Evolutionary conservation across 1,139 yeast genomes (phyloP).

Genomic region (Debaryomyces fabryi): DNA sequence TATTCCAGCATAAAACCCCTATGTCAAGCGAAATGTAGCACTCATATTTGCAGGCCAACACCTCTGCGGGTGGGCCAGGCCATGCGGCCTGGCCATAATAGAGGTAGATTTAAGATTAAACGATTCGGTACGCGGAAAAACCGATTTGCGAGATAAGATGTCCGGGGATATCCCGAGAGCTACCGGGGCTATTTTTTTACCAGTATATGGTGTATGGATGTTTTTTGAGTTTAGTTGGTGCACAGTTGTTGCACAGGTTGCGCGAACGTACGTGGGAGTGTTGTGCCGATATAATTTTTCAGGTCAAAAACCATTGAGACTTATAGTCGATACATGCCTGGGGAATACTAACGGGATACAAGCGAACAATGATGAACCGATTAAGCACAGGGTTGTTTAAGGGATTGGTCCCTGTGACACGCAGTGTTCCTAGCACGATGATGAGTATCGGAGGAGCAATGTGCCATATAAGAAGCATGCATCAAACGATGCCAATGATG

Average conservation of each 20-base stretch:
- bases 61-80: too few species aligned
- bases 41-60: background rate
- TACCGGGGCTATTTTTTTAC: background rate
- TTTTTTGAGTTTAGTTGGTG: too few species aligned
- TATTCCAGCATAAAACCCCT: background rate
- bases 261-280: background rate
- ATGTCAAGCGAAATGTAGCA: background rate
- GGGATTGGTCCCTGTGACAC: background rate
- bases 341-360: background rate
- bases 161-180: background rate
- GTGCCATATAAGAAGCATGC: slow-evolving; percentile 6
- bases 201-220: too few species aligned
- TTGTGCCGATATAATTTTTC: slow-evolving; percentile 4
- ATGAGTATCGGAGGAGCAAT: background rate
- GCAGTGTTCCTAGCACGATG: background rate
- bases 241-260: background rate
- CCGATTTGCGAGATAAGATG: background rate
- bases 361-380: slow-evolving; percentile 2
- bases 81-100: background rate
- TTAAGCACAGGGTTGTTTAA: slow-evolving; percentile 5
- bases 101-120: background rate
- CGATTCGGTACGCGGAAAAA: slow-evolving; percentile 1
- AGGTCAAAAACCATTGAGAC: background rate
- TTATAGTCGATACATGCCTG: background rate
- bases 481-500: background rate